Percentiles rank a stretch among this genome's conserved stretches.
These are phyloP conservation scores for Bonia amplexicaulis DNA, from an alignment of 176 grass and related monocot species.

Conservation along the genomic window DNA sequence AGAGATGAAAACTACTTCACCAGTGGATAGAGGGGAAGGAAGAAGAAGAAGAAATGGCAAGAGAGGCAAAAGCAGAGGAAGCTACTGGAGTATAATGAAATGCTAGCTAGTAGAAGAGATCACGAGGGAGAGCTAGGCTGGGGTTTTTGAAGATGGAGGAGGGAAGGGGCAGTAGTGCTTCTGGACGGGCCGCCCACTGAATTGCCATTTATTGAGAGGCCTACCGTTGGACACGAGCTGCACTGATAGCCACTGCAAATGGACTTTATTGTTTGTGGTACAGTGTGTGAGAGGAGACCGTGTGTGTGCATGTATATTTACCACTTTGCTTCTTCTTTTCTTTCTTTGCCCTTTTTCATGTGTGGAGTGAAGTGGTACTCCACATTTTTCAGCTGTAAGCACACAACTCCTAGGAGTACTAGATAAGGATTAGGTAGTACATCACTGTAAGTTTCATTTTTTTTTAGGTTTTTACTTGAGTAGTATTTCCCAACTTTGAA, in stretches of 20 bases:
- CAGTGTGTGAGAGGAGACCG: neutral
- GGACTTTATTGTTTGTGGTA: conserved; percentile 35
- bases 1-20: neutral
- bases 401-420: neutral
- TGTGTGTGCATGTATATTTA: neutral
- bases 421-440: neutral
- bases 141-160: conserved; percentile 24
- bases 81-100: neutral
- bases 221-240: conserved; percentile 19
- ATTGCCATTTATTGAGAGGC: conserved; percentile 44
- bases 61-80: neutral
- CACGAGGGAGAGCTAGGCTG: neutral
- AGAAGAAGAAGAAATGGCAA: neutral
- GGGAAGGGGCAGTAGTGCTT: conserved; percentile 1
- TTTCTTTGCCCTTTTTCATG: neutral
- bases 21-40: neutral
- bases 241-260: conserved; percentile 17
- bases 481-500: neutral
- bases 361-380: neutral
- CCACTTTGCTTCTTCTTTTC: neutral
- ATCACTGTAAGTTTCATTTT: neutral
- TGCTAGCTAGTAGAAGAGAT: neutral
- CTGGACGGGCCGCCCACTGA: conserved; percentile 40
- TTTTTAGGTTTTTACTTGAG: neutral
- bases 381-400: neutral